These are phyloP conservation scores for Cladosporium colombiae DNA, from an alignment of 2,329 filamentous ascomycete genomes.

Conservation along the genomic window DNA sequence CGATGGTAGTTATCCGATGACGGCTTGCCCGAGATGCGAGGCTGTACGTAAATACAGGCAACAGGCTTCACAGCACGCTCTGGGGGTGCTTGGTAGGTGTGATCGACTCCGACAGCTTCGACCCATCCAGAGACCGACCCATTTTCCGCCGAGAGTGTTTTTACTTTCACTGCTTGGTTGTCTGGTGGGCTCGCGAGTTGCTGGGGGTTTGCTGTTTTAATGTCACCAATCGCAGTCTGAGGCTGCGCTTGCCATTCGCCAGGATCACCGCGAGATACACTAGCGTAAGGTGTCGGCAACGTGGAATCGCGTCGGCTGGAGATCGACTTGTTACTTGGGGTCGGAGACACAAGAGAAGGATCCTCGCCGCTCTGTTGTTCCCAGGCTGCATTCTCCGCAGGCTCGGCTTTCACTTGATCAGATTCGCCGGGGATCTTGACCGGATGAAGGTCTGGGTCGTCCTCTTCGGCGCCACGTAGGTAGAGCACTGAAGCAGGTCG, in stretches of 20 bases:
- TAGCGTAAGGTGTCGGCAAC: constrained; percentile 46
- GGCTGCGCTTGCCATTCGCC: constrained; percentile 55
- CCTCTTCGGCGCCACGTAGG: constrained; percentile 71
- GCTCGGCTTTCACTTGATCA: constrained; percentile 58
- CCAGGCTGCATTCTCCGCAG: constrained; percentile 49
- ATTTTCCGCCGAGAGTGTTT: constrained; percentile 58
- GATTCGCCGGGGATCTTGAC: constrained; percentile 69
- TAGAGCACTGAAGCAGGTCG: constrained; percentile 76
- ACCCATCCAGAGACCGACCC: constrained; percentile 79
- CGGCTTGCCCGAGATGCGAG: constrained; percentile 51
- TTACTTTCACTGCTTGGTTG: constrained; percentile 56
- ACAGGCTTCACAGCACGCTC: constrained; percentile 73
- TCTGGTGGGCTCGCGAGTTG: constrained; percentile 50
- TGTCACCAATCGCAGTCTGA: constrained; percentile 54
- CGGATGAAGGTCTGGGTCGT: constrained; percentile 78
- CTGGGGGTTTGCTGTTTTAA: constrained; percentile 41
- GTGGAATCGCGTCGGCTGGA: constrained; percentile 43
- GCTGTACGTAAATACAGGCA: constrained; percentile 83
- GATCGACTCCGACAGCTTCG: constrained; percentile 87
- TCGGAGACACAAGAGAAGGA: constrained; percentile 55
- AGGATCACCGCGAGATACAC: constrained; percentile 47
- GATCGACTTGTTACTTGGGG: constrained; percentile 49
- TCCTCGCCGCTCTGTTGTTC: constrained; percentile 58
- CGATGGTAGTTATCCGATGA: constrained; percentile 67
- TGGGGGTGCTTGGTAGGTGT: constrained; percentile 75